phyloP scores from a whole-genome alignment of 139 green algal genomes.

The Diplosphaera chodatii region DNA sequence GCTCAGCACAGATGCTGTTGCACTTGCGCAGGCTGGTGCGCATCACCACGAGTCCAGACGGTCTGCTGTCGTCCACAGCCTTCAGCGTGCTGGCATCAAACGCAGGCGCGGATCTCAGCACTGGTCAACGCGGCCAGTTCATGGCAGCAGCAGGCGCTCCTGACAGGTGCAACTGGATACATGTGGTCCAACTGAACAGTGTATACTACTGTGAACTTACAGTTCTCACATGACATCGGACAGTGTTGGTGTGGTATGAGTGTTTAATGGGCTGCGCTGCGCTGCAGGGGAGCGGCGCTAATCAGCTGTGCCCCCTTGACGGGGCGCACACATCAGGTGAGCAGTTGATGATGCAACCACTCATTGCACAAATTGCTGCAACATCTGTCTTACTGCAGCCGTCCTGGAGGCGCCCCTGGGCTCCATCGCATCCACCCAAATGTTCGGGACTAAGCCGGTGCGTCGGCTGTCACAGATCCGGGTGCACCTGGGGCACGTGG shows the following conservation, averaged over 20 bases:
- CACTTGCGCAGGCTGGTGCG: neutral
- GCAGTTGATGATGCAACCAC: neutral
- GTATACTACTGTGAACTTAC: too few species aligned
- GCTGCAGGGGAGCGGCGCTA: constrained; percentile 25
- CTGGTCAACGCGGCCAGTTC: neutral
- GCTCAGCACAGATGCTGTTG: neutral
- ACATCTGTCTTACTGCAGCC: too few species aligned
- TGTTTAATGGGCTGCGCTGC: neutral
- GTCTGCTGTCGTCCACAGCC: constrained; percentile 50
- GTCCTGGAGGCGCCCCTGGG: too few species aligned
- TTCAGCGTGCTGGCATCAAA: constrained; percentile 37
- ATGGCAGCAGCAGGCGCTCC: neutral
- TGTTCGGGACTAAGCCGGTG: neutral
- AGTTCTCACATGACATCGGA: too few species aligned
- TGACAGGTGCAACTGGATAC: neutral
- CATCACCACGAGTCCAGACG: constrained; percentile 3
- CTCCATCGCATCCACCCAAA: neutral
- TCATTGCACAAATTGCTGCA: too few species aligned
- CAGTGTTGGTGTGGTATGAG: neutral
- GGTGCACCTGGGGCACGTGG: constrained; percentile 56
- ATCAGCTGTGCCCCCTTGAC: constrained; percentile 46
- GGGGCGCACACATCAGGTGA: constrained; percentile 48
- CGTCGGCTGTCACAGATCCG: constrained; percentile 47
- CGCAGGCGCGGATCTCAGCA: neutral
- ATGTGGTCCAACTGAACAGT: too few species aligned